phyloP scores from a whole-genome alignment of 2,329 filamentous ascomycete species.

The Bipolaris bicolor region DNA sequence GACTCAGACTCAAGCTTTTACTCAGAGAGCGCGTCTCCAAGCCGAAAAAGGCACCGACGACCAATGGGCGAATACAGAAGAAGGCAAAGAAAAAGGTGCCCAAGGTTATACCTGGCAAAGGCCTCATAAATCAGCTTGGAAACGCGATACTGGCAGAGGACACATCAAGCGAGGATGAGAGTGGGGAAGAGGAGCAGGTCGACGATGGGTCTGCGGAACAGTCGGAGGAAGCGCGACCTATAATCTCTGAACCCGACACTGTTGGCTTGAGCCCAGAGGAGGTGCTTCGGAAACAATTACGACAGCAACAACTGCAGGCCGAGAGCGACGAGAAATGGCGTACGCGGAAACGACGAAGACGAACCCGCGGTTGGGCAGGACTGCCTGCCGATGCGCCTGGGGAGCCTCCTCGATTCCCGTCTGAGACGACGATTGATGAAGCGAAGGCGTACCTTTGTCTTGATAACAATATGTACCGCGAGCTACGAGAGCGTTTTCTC shows the following conservation, averaged over 20 bases:
- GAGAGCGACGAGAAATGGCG: slow-evolving; percentile 69
- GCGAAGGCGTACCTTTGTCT: slow-evolving; percentile 73
- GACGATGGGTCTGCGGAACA: neutral
- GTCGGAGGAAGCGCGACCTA: slow-evolving; percentile 11
- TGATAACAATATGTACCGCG: slow-evolving; percentile 66
- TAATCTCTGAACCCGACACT: slow-evolving; percentile 12
- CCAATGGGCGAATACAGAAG: slow-evolving; percentile 18
- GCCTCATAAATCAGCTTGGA: slow-evolving; percentile 36
- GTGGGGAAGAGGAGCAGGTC: slow-evolving; percentile 18
- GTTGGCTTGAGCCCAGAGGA: slow-evolving; percentile 32
- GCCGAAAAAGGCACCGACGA: slow-evolving; percentile 56
- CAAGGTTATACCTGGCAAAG: slow-evolving; percentile 23
- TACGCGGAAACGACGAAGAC: slow-evolving; percentile 69
- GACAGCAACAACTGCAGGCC: slow-evolving; percentile 55
- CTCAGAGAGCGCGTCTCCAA: slow-evolving; percentile 60
- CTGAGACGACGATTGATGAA: slow-evolving; percentile 81
- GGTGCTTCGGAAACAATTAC: slow-evolving; percentile 34
- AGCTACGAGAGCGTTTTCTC: slow-evolving; percentile 70
- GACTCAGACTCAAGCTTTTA: slow-evolving; percentile 71
- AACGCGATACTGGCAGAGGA: slow-evolving; percentile 36
- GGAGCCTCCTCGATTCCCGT: slow-evolving; percentile 75
- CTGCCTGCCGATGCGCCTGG: slow-evolving; percentile 70
- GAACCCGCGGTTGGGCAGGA: slow-evolving; percentile 71
- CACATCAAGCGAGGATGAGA: slow-evolving; percentile 25
- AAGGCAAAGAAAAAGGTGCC: slow-evolving; percentile 22